Base-by-base conservation (phyloP, 139 green algal species). In the Coelastrella sp. region DNA sequence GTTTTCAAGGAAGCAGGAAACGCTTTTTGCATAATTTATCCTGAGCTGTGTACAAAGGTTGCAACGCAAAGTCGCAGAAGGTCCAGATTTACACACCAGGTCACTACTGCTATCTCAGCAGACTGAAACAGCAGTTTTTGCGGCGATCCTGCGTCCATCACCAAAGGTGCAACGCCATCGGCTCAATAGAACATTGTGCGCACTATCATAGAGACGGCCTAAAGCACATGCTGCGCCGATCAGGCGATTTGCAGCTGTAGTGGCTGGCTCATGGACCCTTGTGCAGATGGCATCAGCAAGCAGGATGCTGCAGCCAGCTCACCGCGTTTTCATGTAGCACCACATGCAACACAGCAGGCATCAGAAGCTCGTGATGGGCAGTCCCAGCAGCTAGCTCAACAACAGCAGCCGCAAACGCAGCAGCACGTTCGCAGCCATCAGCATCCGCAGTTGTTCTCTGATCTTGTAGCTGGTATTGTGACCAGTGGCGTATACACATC, bases 381-480 rank as follows among this genome's bases (percentile, higher is more conserved):
- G 11, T 12, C 63, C 63, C 14, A 74, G n/a, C 60, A 86, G 80
- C 25, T n/a, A 9, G 6, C n/a, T 63, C 78, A 83, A 35, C 65
- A 65, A 20, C 17, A 49, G 65, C 83, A 88, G 83, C 22, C 24
- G 83, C 63, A 66, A 56, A 12, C n/a, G 20, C 63, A 78, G 25
- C 82, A 56, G 60, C 81, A 60, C 8, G 70, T 27, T 20, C 66
- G 58, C n/a, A 17, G 56, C 57, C 72, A 72, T n/a, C 84, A 60
- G 57, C 60, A 35, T 27, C 87, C 66, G 61, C 76, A 78, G 76
- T 20, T 86, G 61, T 22, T 90, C 24, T 60, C 84, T 59, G 87
- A 86, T 24, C 76, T 90, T 6, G 76, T 85, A n/a, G 75, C 87
- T 27, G 87, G 87, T 19, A 74, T 90, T 58, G 78, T 85, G 6